Base-by-base conservation (phyloP, 345 rosid species). In the Pistacia vera region DNA sequence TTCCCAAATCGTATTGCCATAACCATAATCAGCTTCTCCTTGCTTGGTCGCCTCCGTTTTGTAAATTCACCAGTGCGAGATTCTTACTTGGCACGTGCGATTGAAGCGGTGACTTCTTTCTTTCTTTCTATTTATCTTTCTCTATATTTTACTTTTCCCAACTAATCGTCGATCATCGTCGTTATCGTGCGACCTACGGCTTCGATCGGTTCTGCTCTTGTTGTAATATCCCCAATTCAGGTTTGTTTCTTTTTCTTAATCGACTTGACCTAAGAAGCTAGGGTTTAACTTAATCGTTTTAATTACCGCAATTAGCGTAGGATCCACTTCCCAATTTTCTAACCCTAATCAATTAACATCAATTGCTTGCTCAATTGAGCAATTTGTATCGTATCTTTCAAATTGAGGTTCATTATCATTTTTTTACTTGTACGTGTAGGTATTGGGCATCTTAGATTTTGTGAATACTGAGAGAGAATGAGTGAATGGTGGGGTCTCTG, bases 121-220 rank as follows among this genome's bases (percentile, higher is more conserved):
- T 48, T 30, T 70, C 11, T 36, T 25, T 35, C 35, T 59, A 48
- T 61, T 64, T 58, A n/a, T 68, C 44, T 17, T 48, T 61, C 46
- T 8, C 68, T 48, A 46, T 46, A 25, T 72, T 11, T 64, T 44
- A 30, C 56, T 62, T 62, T 73, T 41, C 68, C 76, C 59, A 22
- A 1, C 59, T 30, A 73, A 62, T 73, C 68, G 46, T 48, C 49
- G 76, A 73, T 73, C 76, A 62, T 73, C 75, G 18, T 60, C 59
- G 28, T 22, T 25, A 51, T 46, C 25, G 17, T 52, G 17, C 46
- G 25, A 13, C 65, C 16, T 61, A 35, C 54, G 22, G 17, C 30
- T 28, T 58, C 68, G 75, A 61, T 72, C 75, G 59, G 16, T 61
- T 7, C 36, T 25, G 68, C 68, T 72, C 1, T 12, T 41, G 58